phyloP scores from a whole-genome alignment of 106 monocot genomes.

The Chionographis japonica region DNA sequence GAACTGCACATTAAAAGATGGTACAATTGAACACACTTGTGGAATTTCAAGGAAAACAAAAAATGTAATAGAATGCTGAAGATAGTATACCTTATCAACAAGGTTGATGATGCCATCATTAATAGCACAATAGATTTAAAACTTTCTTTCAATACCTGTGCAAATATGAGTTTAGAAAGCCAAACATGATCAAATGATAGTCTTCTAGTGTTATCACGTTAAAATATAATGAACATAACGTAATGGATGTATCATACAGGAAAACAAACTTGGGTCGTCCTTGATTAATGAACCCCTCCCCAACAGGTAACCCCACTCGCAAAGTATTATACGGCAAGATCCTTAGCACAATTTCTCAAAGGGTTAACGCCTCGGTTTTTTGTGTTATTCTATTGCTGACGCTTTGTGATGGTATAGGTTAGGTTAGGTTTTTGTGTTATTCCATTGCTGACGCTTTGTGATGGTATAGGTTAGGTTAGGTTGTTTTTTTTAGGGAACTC shows the following conservation, averaged over 20 bases:
- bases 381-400: no score
- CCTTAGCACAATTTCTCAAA: no score
- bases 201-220: neutral
- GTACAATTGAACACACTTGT: neutral
- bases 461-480: no score
- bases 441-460: no score
- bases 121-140: slow-evolving; percentile 96
- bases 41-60: neutral
- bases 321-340: no score
- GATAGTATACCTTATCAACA: slow-evolving; percentile 76
- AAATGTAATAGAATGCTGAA: neutral
- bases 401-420: no score
- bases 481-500: no score
- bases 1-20: slow-evolving; percentile 39
- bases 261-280: neutral
- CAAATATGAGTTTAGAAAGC: neutral
- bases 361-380: no score
- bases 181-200: neutral
- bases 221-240: neutral
- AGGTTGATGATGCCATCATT: slow-evolving; percentile 99
- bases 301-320: no score
- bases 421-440: no score
- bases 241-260: neutral
- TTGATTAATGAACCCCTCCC: no score
- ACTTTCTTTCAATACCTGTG: slow-evolving; percentile 97